Conservation (phyloP, 352 stramenopile species). For the Pythium pyrilobum region DNA sequence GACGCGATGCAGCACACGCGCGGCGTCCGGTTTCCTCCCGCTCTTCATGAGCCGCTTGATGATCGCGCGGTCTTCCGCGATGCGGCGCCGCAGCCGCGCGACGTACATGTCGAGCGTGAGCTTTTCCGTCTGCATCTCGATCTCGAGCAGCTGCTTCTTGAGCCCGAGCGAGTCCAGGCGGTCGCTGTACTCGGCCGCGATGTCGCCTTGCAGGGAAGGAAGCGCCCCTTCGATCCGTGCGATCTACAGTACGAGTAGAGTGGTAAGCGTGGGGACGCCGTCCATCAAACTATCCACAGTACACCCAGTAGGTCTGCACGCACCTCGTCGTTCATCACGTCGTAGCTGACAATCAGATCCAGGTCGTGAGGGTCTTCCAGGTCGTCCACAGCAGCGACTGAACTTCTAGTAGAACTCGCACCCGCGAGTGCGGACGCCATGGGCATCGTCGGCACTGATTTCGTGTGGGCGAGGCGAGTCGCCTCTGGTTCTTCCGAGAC, state of each 20-base stretch:
- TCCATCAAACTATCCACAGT: neutral
- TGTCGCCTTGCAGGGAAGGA: slow-evolving; percentile 25
- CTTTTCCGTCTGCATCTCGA: slow-evolving; percentile 78
- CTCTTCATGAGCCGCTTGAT: slow-evolving; percentile 37
- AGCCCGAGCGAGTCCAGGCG: slow-evolving; percentile 60
- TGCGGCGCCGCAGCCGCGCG: slow-evolving; percentile 36
- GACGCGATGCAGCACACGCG: slow-evolving; percentile 62
- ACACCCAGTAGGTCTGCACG: neutral
- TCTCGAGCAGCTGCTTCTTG: slow-evolving; percentile 80
- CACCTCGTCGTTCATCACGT: slow-evolving; percentile 84
- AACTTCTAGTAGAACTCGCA: no score
- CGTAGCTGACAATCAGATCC: slow-evolving; percentile 79
- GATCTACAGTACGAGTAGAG: slow-evolving; percentile 26
- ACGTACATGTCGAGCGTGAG: slow-evolving; percentile 72
- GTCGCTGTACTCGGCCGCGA: slow-evolving; percentile 37
- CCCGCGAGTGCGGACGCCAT: neutral
- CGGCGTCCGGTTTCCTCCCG: slow-evolving; percentile 48
- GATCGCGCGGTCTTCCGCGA: slow-evolving; percentile 43
- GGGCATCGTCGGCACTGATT: neutral
- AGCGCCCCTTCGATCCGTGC: slow-evolving; percentile 58
- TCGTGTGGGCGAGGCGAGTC: neutral
- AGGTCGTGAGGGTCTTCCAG: slow-evolving; percentile 51
- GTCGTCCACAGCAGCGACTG: slow-evolving; percentile 3
- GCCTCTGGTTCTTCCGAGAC: neutral
- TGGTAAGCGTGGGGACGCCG: neutral